Percentiles rank a stretch among this genome's conserved stretches.
These are phyloP conservation scores for Pichia sp. DNA, from an alignment of 1,139 yeast species.

Conservation along the genomic window DNA sequence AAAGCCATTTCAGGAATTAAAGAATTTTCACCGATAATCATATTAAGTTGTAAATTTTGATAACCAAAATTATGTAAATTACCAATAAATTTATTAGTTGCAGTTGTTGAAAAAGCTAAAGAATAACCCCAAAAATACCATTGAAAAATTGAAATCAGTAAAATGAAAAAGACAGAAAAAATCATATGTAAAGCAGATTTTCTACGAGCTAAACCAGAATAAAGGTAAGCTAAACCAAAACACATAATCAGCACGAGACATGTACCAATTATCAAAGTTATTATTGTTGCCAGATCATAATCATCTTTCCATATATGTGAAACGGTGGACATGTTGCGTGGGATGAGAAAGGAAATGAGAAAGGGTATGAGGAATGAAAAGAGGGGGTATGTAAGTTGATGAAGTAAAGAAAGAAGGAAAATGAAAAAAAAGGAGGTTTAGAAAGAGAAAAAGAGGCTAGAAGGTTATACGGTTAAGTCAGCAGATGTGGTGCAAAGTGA, in stretches of 20 bases:
- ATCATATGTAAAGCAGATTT: constrained; percentile 86
- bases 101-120: constrained; percentile 71
- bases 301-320: constrained; percentile 17
- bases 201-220: constrained; percentile 88
- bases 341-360: too few species aligned
- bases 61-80: constrained; percentile 78
- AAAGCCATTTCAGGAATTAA: constrained; percentile 75
- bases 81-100: constrained; percentile 81
- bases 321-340: neutral
- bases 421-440: neutral
- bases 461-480: too few species aligned
- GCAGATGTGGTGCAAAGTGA: too few species aligned
- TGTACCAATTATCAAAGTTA: constrained; percentile 49
- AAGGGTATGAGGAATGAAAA: too few species aligned
- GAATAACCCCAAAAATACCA: constrained; percentile 99
- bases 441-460: too few species aligned
- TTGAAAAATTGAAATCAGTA: constrained; percentile 55
- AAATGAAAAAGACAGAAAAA: constrained; percentile 67
- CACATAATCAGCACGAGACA: constrained; percentile 87
- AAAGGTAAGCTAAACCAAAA: constrained; percentile 89
- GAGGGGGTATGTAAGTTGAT: neutral
- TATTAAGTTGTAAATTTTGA: constrained; percentile 37
- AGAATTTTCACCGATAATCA: constrained; percentile 31
- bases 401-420: neutral
- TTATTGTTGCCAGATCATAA: constrained; percentile 40